Conservation (phyloP, 495 filamentous ascomycete genomes). For the Aspergillus campestris region DNA sequence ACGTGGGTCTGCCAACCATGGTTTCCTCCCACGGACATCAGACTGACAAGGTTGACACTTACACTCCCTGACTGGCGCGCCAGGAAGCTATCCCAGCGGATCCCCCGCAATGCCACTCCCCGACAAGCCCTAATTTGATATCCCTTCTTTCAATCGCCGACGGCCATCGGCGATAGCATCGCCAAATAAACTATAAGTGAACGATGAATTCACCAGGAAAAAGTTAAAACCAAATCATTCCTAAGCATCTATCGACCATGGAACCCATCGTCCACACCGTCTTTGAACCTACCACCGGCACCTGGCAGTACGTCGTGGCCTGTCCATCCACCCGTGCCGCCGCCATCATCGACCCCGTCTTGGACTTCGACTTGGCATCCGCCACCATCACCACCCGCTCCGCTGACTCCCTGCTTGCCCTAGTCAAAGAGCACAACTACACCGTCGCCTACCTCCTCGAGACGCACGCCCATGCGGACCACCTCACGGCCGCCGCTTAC, state of each 20-base stretch:
- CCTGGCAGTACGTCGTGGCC: slow-evolving; percentile 49
- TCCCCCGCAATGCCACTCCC: no score
- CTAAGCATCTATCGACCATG: not conserved
- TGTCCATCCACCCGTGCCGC: slow-evolving; percentile 34
- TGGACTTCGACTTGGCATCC: slow-evolving; percentile 39
- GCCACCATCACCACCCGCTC: slow-evolving; percentile 31
- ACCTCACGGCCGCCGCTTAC: slow-evolving; percentile 45
- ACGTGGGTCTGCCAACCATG: no score
- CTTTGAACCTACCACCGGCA: slow-evolving; percentile 33
- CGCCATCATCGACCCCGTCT: slow-evolving; percentile 47
- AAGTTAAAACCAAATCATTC: no score
- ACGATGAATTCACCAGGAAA: no score
- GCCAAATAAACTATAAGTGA: no score
- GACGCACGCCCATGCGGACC: slow-evolving; percentile 50
- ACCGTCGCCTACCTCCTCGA: slow-evolving; percentile 38
- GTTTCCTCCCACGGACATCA: no score
- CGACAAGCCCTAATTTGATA: no score
- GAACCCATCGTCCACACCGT: slow-evolving; percentile 27
- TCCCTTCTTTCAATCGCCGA: no score
- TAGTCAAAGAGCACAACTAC: slow-evolving; percentile 31
- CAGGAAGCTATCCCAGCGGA: no score
- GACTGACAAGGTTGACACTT: no score
- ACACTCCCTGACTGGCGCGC: no score
- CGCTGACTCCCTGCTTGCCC: slow-evolving; percentile 34
- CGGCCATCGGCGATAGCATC: no score